A percentile compares a stretch with the other conserved stretches of the same genome.
phyloP scores from a whole-genome alignment of 106 monocot species.

The Vanilla planifolia region DNA sequence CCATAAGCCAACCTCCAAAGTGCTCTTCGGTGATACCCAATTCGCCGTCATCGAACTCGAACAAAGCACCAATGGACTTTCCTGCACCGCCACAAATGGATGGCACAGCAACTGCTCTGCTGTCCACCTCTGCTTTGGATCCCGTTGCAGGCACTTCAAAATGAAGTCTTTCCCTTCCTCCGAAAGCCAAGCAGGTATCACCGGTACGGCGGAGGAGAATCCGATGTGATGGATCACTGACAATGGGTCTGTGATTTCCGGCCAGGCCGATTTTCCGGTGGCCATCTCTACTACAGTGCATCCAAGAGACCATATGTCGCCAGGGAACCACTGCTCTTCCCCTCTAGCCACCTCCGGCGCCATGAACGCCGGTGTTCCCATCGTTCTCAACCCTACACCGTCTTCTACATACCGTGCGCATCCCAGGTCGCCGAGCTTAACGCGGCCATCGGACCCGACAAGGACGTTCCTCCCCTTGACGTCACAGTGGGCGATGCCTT shows the following conservation, averaged over 20 bases:
- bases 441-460: not conserved
- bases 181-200: not conserved
- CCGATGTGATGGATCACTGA: not conserved
- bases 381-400: not conserved
- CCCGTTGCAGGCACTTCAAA: conserved; percentile 1
- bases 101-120: not conserved
- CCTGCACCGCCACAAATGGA: not conserved
- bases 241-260: not conserved
- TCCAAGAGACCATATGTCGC: conserved; percentile 6
- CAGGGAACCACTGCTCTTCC: not conserved
- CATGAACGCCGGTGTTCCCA: conserved; percentile 8
- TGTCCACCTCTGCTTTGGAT: conserved; percentile 6
- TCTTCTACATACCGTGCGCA: not conserved
- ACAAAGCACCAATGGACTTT: not conserved
- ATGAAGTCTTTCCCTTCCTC: conserved; percentile 7
- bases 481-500: conserved; percentile 7
- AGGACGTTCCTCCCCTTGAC: conserved; percentile 12
- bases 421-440: conserved; percentile 4
- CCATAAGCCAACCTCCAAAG: not conserved
- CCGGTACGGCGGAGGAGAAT: not conserved
- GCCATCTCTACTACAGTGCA: conserved; percentile 11
- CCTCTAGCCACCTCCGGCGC: conserved; percentile 1
- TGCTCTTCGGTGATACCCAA: not conserved
- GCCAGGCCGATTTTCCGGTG: conserved; percentile 3
- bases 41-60: not conserved